Evolutionary conservation across 495 filamentous ascomycete species (phyloP).

Genomic region (Cryomyces antarcticus): DNA sequence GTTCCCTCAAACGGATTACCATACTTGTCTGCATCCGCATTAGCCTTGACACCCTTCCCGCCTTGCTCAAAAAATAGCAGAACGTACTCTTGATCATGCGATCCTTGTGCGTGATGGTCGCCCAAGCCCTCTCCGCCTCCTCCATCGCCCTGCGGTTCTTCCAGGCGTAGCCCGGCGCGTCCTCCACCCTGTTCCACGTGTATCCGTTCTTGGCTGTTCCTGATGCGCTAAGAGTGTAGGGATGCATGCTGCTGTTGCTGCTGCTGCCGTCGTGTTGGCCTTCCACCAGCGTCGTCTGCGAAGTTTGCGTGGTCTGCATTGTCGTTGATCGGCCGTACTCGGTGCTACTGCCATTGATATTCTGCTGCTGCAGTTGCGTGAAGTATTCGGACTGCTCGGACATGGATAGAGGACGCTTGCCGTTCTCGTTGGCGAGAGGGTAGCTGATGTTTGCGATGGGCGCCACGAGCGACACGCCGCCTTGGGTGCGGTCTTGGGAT

Average conservation of each 20-base stretch:
- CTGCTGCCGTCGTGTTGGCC: neutral
- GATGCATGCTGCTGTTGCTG: neutral
- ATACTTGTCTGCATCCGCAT: neutral
- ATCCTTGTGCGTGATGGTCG: constrained; percentile 15
- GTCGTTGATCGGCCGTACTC: constrained; percentile 3
- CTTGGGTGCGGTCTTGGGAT: constrained; percentile 21
- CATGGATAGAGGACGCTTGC: constrained; percentile 10
- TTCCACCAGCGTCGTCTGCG: neutral
- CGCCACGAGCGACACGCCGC: constrained; percentile 1
- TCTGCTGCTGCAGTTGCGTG: too few relatives aligned
- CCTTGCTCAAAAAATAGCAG: neutral
- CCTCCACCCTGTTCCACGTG: constrained; percentile 19
- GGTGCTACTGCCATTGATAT: too few relatives aligned
- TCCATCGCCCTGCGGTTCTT: constrained; percentile 24
- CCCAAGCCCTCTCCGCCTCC: constrained; percentile 15
- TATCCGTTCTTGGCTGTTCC: constrained; percentile 11
- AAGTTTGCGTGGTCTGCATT: neutral
- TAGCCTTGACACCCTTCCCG: neutral
- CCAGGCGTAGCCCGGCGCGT: constrained; percentile 31
- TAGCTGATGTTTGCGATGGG: constrained; percentile 7
- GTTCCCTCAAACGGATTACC: neutral
- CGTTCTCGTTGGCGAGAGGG: constrained; percentile 15
- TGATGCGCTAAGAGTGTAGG: neutral
- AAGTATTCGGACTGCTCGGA: too few relatives aligned
- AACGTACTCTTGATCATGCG: constrained; percentile 16